phyloP scores from a whole-genome alignment of 495 filamentous ascomycete species.

The Tuber microsphaerosporum region DNA sequence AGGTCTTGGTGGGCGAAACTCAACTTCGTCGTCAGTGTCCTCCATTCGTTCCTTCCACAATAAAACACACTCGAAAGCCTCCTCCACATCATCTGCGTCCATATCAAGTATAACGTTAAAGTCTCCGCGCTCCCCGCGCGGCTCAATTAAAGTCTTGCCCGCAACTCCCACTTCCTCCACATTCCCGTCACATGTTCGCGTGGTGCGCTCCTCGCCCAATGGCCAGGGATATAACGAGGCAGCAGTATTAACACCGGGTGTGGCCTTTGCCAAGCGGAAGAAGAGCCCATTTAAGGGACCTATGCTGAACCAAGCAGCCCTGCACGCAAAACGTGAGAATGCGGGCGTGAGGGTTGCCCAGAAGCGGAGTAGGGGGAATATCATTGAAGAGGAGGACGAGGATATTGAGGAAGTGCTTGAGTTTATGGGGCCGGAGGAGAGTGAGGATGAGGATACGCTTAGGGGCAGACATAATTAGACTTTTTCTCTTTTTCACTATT shows the following conservation, averaged over 20 bases:
- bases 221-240: constrained; percentile 48
- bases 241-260: constrained; percentile 49
- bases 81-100: constrained; percentile 76
- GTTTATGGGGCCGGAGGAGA: constrained; percentile 37
- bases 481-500: not conserved
- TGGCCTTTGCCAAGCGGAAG: constrained; percentile 88
- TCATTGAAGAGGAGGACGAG: constrained; percentile 82
- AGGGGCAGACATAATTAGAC: constrained; percentile 37
- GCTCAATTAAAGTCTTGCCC: constrained; percentile 87
- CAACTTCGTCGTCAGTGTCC: constrained; percentile 90
- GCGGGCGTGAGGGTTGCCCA: constrained; percentile 52
- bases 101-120: constrained; percentile 59
- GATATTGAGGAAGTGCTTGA: constrained; percentile 56
- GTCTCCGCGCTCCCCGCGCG: constrained; percentile 65
- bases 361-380: constrained; percentile 57
- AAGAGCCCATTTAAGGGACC: constrained; percentile 85
- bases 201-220: constrained; percentile 52
- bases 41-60: constrained; percentile 89
- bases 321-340: constrained; percentile 46
- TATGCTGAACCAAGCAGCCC: constrained; percentile 48
- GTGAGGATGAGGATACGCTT: constrained; percentile 45
- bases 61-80: constrained; percentile 87
- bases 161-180: constrained; percentile 72
- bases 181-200: constrained; percentile 80
- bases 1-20: constrained; percentile 83